These are phyloP conservation scores for Cryptosporidium ryanae DNA, from an alignment of 169 alveolate species.

Conservation along the genomic window DNA sequence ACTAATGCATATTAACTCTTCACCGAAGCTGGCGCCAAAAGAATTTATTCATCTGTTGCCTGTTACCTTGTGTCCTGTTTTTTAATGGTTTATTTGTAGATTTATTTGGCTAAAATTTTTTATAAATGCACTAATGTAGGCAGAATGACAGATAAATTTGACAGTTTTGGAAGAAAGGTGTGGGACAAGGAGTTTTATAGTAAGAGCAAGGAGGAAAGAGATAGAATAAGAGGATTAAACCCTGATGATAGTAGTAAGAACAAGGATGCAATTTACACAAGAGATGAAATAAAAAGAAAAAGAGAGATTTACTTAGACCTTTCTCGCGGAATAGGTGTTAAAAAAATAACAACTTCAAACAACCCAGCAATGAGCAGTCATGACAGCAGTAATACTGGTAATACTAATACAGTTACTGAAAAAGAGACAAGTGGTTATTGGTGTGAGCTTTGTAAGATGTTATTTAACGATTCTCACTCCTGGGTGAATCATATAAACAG, in stretches of 20 bases:
- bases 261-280: neutral
- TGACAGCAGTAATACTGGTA: no score
- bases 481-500: constrained; percentile 64
- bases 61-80: no score
- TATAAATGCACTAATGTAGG: neutral
- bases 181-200: constrained; percentile 73
- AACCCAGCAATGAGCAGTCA: neutral
- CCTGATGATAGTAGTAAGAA: neutral
- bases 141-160: neutral
- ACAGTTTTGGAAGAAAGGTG: constrained; percentile 42
- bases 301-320: constrained; percentile 41
- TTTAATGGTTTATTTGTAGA: neutral
- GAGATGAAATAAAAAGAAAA: neutral
- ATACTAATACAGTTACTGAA: neutral
- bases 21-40: constrained; percentile 1
- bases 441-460: constrained; percentile 37
- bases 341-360: neutral
- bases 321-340: constrained; percentile 11
- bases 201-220: constrained; percentile 22
- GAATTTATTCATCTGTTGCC: neutral
- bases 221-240: neutral
- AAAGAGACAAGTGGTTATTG: constrained; percentile 35
- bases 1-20: neutral
- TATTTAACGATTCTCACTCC: constrained; percentile 62
- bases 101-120: neutral